Conservation (phyloP, 2,329 filamentous ascomycete species). For the Beauveria sp. region DNA sequence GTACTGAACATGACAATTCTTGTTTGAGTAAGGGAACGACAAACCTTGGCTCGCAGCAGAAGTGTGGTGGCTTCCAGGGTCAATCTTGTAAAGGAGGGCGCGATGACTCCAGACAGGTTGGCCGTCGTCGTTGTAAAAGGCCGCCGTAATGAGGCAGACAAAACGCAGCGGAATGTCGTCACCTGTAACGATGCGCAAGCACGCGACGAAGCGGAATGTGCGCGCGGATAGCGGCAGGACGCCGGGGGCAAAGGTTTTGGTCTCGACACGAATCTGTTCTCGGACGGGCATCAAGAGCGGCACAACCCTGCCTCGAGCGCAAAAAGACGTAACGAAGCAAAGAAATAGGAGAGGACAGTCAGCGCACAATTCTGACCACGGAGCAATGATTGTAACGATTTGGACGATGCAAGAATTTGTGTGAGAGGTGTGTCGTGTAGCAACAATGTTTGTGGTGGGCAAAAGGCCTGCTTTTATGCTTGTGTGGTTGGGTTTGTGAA, state of each 20-base stretch:
- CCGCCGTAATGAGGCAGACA: constrained; percentile 38
- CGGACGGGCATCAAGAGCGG: constrained; percentile 18
- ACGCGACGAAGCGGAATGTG: background rate
- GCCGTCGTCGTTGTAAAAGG: constrained; percentile 37
- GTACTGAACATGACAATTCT: background rate
- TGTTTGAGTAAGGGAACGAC: background rate
- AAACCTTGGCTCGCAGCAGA: constrained; percentile 16
- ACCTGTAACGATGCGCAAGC: background rate
- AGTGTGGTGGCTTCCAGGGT: constrained; percentile 20
- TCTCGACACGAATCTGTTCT: constrained; percentile 16
- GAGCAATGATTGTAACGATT: no score
- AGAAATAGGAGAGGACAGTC: rapidly evolving
- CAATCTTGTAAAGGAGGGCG: constrained; percentile 27
- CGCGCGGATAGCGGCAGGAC: constrained; percentile 35
- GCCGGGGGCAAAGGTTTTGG: constrained; percentile 16
- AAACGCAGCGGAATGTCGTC: background rate
- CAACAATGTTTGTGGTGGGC: background rate
- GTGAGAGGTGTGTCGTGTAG: background rate
- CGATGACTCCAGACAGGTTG: constrained; percentile 39
- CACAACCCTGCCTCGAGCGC: background rate
- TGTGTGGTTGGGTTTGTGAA: background rate
- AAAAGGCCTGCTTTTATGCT: background rate
- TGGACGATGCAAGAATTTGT: background rate
- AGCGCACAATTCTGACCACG: background rate
- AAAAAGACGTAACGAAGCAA: background rate